Base-by-base conservation (phyloP, 2,329 filamentous ascomycete genomes). In the Colletotrichum ledebouriae region DNA sequence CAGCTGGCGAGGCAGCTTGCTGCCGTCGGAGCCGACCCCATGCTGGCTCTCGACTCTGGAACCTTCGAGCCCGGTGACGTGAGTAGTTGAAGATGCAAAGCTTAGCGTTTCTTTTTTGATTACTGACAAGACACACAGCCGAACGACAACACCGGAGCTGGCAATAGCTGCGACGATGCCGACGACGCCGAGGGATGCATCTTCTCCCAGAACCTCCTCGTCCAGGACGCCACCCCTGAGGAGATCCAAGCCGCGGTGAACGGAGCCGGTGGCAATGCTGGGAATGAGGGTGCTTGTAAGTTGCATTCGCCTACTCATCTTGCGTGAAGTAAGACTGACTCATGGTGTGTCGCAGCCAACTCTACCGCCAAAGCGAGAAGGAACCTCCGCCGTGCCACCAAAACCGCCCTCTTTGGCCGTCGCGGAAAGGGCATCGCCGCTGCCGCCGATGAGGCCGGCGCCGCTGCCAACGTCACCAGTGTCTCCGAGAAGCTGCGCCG, bases 31-130 rank as follows among this genome's bases (percentile, higher is more conserved):
- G 90, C 86, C 34, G 86, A 92, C 75, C 87, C 89, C 15, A 79
- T 84, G 55, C 79, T 86, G 41, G 90, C 90, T 44, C 85, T 91
- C 57, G 79, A 88, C 71, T 83, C 84, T 34, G 89, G 87, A 62
- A 92, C 89, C 5, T 92, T 92, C 74, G 84, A 83, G 5, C 87
- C 89, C 15, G 89, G 89, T 59, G 71, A 84, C 71, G 80, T 88
- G 73, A 79, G 82, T 73, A 22, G 25, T 9, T 42, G 47, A 29
- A 29, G 6, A 29, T 7, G 2, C 12, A 15, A 25, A 7, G 9
- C 7, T 3, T 29, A 9, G 4, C 13, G 25, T 25, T 7, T 12
- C 9, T 50, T 22, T 22, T 4, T 20, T 0, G 4, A n/a, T 17
- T 33, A 12, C 15, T 66, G 37, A 61, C 9, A 1, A 10, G 0